phyloP scores from a whole-genome alignment of 225 moss, liverwort and hornwort species.

The Pseudoscleropodium purum region DNA sequence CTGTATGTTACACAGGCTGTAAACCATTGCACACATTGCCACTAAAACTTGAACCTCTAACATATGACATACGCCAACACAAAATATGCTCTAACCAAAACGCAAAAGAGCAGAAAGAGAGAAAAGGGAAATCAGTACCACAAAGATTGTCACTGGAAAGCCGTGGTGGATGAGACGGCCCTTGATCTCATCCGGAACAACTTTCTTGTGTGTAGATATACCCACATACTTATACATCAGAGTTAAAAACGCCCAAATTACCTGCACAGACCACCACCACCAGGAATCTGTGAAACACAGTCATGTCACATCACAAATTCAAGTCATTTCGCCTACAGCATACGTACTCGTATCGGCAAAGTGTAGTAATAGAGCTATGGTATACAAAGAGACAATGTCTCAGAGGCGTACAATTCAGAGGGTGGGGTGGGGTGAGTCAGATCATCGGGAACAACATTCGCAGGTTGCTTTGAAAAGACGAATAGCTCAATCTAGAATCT shows the following conservation, averaged over 20 bases:
- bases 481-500: background rate
- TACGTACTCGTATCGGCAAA: background rate
- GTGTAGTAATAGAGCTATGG: background rate
- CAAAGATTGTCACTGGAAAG: constrained; percentile 78
- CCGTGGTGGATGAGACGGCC: constrained; percentile 80
- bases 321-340: background rate
- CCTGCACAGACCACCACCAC: constrained; percentile 29
- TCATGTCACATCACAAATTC: background rate
- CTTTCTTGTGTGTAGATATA: constrained; percentile 43
- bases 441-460: background rate
- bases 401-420: background rate
- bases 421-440: background rate
- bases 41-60: background rate
- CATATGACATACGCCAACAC: background rate
- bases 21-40: background rate
- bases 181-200: constrained; percentile 85
- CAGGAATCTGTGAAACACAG: background rate
- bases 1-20: background rate
- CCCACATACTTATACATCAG: constrained; percentile 85
- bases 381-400: background rate
- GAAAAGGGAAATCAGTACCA: constrained; percentile 14
- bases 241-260: constrained; percentile 75
- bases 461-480: background rate
- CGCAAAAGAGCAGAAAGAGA: background rate
- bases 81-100: background rate